A percentile compares a stretch with the other conserved stretches of the same genome.
phyloP scores from a whole-genome alignment of 768 basidiomycete genomes.

The Russula virescens region DNA sequence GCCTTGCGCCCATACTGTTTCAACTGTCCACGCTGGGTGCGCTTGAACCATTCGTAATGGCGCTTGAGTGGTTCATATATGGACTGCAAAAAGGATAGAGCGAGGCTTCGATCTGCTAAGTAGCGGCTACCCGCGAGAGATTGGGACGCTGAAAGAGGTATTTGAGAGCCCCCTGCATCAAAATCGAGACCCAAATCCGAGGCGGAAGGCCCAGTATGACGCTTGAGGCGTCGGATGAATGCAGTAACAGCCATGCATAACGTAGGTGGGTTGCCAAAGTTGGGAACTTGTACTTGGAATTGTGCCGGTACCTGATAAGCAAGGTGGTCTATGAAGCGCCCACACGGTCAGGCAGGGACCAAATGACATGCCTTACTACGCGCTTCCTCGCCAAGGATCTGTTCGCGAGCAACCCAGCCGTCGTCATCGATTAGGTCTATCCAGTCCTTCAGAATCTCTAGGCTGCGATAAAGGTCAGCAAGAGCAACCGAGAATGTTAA shows the following conservation, averaged over 20 bases:
- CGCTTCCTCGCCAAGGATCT: conserved; percentile 95
- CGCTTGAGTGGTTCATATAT: conserved; percentile 82
- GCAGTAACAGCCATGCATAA: conserved; percentile 90
- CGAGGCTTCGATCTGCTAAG: conserved; percentile 55
- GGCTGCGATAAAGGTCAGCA: conserved; percentile 36
- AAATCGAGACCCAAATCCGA: conserved; percentile 63
- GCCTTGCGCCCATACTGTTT: conserved; percentile 82
- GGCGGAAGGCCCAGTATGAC: conserved; percentile 43
- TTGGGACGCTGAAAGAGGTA: conserved; percentile 37
- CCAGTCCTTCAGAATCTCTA: conserved; percentile 90
- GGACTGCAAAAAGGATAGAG: conserved; percentile 61
- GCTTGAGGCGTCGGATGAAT: conserved; percentile 71
- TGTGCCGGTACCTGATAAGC: conserved; percentile 67
- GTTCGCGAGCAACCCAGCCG: conserved; percentile 95
- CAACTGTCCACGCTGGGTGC: conserved; percentile 90
- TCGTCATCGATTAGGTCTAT: conserved; percentile 85
- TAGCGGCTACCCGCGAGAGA: conserved; percentile 32
- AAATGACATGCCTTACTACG: conserved; percentile 66
- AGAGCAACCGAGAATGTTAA: not conserved
- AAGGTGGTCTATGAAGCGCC: not conserved
- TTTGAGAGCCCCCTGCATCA: conserved; percentile 47
- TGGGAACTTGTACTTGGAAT: conserved; percentile 91
- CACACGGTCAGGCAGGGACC: not conserved
- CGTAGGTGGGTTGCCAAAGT: conserved; percentile 92
- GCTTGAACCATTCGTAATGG: conserved; percentile 95